These are phyloP conservation scores for Sphagnum contortum DNA, from an alignment of 225 moss, liverwort and hornwort species.

Conservation along the genomic window DNA sequence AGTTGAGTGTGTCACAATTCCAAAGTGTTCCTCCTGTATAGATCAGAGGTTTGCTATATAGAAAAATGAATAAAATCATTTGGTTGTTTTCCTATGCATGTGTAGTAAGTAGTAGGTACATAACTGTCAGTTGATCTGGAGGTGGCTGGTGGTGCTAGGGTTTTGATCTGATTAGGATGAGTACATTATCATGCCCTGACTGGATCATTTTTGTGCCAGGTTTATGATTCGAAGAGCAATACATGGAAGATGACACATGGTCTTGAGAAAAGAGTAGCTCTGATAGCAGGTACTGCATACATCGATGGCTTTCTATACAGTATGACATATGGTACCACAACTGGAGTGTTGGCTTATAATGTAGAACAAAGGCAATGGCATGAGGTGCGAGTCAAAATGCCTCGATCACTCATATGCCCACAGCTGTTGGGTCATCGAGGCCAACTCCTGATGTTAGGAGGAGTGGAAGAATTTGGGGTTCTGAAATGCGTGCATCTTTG, in stretches of 20 bases:
- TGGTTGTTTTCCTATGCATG: too few relatives aligned
- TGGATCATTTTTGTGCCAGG: too few relatives aligned
- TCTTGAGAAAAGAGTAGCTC: conserved; percentile 56
- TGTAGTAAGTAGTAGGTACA: too few relatives aligned
- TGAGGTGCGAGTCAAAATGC: conserved; percentile 63
- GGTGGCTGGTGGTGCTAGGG: too few relatives aligned
- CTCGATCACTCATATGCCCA: conserved; percentile 41
- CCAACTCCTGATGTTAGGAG: conserved; percentile 72
- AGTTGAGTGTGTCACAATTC: too few relatives aligned
- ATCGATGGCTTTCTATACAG: conserved; percentile 61
- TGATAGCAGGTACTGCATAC: conserved; percentile 59
- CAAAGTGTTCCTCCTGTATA: too few relatives aligned
- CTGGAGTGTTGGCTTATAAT: conserved; percentile 63
- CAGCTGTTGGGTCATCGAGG: conserved; percentile 70
- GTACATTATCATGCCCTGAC: too few relatives aligned
- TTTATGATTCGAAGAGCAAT: conserved; percentile 51
- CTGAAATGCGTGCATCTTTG: conserved; percentile 65
- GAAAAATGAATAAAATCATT: too few relatives aligned
- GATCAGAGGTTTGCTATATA: too few relatives aligned
- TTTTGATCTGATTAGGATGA: too few relatives aligned
- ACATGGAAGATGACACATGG: conserved; percentile 66
- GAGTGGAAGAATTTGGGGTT: conserved; percentile 53
- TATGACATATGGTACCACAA: conserved; percentile 55
- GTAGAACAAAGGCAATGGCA: conserved; percentile 60
- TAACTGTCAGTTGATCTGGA: too few relatives aligned